Conservation (phyloP, 345 rosid genomes). For the Moringa oleifera region DNA sequence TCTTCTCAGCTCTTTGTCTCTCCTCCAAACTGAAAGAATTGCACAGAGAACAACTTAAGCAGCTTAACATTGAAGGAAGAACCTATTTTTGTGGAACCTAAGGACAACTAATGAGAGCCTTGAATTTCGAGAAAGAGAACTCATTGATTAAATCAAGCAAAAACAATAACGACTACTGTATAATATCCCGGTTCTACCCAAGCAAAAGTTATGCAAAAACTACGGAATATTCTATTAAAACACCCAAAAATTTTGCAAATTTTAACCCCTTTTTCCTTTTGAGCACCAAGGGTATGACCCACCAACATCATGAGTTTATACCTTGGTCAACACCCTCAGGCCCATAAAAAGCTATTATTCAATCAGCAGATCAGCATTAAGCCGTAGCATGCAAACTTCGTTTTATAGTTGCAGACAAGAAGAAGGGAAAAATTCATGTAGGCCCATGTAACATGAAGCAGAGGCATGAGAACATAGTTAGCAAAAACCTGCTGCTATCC, state of each 20-base stretch:
- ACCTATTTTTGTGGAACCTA: too few relatives aligned
- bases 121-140: not conserved
- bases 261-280: too few relatives aligned
- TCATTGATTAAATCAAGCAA: not conserved
- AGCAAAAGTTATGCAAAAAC: too few relatives aligned
- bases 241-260: too few relatives aligned
- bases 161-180: too few relatives aligned
- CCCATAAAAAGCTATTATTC: not conserved
- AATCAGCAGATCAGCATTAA: too few relatives aligned
- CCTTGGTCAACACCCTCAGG: not conserved
- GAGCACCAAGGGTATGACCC: not conserved
- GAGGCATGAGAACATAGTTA: too few relatives aligned
- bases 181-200: too few relatives aligned
- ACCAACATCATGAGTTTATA: not conserved
- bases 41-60: conserved; percentile 10
- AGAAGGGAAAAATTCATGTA: not conserved
- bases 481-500: too few relatives aligned
- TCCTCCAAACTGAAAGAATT: conserved; percentile 55
- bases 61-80: not conserved
- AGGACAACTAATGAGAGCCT: not conserved
- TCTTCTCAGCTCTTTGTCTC: conserved; percentile 72
- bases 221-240: too few relatives aligned
- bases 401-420: not conserved
- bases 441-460: too few relatives aligned
- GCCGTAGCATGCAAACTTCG: not conserved